phyloP scores from a whole-genome alignment of 352 stramenopile genomes.

The Globisporangium megalacanthum region DNA sequence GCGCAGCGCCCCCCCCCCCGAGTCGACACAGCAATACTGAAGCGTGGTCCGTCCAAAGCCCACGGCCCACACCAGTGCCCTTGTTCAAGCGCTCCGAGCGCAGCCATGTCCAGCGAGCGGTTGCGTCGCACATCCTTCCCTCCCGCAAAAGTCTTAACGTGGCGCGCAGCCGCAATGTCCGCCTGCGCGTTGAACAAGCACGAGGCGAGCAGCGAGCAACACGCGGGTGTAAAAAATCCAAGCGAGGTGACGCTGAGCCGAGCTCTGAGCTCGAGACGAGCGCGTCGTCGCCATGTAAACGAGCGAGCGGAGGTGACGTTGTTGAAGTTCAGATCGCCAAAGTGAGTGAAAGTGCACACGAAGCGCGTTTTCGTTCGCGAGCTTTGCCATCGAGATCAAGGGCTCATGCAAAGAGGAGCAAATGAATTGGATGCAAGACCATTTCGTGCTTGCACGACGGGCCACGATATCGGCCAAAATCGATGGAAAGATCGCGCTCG shows the following conservation, averaged over 20 bases:
- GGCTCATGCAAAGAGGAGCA: no score
- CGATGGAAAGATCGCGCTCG: no score
- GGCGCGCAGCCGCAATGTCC: not conserved
- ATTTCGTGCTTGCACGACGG: no score
- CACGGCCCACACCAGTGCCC: no score
- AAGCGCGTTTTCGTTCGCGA: not conserved
- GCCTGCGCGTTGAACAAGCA: not conserved
- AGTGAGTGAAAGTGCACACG: not conserved
- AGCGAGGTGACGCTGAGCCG: no score
- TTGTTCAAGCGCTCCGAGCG: not conserved
- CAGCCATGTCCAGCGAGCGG: not conserved
- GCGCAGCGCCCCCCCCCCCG: no score
- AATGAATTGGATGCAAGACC: no score
- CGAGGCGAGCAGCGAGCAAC: not conserved
- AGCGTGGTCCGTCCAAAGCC: no score
- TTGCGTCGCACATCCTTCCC: not conserved
- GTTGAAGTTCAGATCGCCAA: conserved; percentile 2
- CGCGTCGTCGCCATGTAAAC: not conserved
- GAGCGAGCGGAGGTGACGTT: not conserved
- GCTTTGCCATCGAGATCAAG: no score
- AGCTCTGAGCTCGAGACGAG: no score
- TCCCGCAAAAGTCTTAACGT: not conserved
- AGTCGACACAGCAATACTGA: no score
- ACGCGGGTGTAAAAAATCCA: not conserved
- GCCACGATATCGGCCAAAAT: no score